phyloP scores from a whole-genome alignment of 176 grass and related monocot genomes.

The Ensete ventricosum region DNA sequence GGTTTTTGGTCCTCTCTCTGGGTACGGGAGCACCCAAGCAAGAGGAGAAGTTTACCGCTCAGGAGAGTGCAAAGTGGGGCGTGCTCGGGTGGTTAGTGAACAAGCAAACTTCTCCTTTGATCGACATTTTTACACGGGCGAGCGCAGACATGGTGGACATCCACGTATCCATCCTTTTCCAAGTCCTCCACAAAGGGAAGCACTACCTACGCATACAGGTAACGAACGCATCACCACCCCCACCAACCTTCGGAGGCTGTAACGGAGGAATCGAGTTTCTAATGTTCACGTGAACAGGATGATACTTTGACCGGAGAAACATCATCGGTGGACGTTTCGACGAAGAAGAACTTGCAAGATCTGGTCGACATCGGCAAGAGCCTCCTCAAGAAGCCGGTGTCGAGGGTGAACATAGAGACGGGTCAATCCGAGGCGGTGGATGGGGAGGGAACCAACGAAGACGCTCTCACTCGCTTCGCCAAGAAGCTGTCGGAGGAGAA shows the following conservation, averaged over 20 bases:
- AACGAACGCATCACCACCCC: neutral
- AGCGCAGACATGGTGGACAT: conserved; percentile 77
- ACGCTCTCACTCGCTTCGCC: too few relatives aligned
- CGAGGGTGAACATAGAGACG: too few relatives aligned
- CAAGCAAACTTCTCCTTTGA: conserved; percentile 29
- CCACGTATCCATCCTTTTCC: conserved; percentile 37
- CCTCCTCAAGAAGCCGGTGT: too few relatives aligned
- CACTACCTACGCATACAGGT: conserved; percentile 71
- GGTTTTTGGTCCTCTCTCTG: conserved; percentile 63
- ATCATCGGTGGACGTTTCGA: conserved; percentile 47
- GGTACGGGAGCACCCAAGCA: conserved; percentile 47
- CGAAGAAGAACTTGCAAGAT: conserved; percentile 48
- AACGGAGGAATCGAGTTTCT: neutral
- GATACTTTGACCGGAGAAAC: conserved; percentile 28
- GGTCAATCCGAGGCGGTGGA: too few relatives aligned
- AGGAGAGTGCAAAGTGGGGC: conserved; percentile 52
- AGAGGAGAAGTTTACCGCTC: conserved; percentile 27
- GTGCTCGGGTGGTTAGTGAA: conserved; percentile 60
- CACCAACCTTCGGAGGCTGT: too few relatives aligned
- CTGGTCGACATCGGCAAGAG: conserved; percentile 34
- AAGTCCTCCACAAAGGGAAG: conserved; percentile 14
- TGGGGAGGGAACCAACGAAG: too few relatives aligned
- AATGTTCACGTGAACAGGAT: conserved; percentile 23
- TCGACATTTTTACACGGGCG: conserved; percentile 53
- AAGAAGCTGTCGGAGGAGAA: conserved; percentile 45